Conservation (phyloP, 495 filamentous ascomycete genomes). For the Usnea hakonensis region DNA sequence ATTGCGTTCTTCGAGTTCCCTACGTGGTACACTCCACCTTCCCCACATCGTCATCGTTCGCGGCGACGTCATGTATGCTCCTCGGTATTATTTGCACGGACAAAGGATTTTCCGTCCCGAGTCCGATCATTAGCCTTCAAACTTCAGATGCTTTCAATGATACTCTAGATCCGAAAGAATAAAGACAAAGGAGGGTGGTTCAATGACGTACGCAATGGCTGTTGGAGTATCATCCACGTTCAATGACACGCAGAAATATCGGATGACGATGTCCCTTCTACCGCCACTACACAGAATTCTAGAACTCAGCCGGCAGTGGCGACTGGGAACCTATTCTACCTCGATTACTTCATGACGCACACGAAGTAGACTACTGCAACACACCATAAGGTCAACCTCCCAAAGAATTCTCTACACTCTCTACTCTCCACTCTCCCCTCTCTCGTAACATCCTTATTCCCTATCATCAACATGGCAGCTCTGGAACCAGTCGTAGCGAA, state of each 20-base stretch:
- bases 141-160: no score
- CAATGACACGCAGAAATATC: no score
- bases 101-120: background rate
- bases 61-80: slow-evolving; percentile 1
- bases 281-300: background rate
- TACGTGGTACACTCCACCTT: no score
- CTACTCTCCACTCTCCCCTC: background rate
- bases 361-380: background rate
- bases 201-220: no score
- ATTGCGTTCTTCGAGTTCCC: background rate
- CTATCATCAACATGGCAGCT: slow-evolving; percentile 2
- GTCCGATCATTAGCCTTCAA: no score
- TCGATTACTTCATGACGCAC: slow-evolving; percentile 1
- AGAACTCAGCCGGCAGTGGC: background rate
- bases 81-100: background rate
- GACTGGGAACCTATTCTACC: background rate
- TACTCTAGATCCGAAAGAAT: no score
- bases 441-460: background rate
- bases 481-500: background rate
- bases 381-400: background rate
- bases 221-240: slow-evolving; percentile 3
- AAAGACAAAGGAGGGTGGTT: no score
- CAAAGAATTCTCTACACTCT: background rate
- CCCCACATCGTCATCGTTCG: background rate
- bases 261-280: no score